Base-by-base conservation (phyloP, 108 stramenopile genomes). In the Cyclotella atomus region DNA sequence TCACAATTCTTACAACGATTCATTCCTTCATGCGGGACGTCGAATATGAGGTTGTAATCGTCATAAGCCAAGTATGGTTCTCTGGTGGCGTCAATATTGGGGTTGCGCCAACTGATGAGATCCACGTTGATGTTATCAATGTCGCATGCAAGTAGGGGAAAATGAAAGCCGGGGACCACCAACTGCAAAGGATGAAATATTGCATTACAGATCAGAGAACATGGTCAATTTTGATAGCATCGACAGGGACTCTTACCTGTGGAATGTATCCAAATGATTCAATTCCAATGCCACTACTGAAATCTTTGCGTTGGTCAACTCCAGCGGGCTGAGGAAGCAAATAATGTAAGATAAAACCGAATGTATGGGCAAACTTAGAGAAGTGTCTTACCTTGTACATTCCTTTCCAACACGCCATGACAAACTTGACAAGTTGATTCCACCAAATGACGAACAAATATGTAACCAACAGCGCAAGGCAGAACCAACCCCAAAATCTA, bases 41-140 rank as follows among this genome's bases (percentile, higher is more conserved):
- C 91, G 65, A 83, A 92, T 64, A 92, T 89, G 12, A 92, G 38
- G 47, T 92, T 92, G 50, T 88, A 71, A 30, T 79, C 73, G 46
- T 92, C 91, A 62, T 87, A 88, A 29, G 55, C 57, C 10, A 57
- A 21, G 36, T 87, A 62, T 19, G 53, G 28, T 17, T 74, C 43
- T 0, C 20, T 17, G 15, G 45, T 50, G 20, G 61, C 15, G 47
- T 63, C 15, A 3, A 17, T 17, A 21, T 68, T 53, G 7, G 87
- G 83, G 72, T 89, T 83, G 12, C 49, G 75, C 91, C 91, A 92
- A 38, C 84, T 84, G 44, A 92, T 87, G 34, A 88, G 68, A n/a
- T 74, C 68, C n/a, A 84, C 65, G 38, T 89, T 82, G 53, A 89
- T 77, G 29, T 78, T 76, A 66, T 93, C 89, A 53, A 87, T 83